A percentile compares a stretch with the other conserved stretches of the same genome.
Conservation (phyloP, 2,329 filamentous ascomycete species). For the Colletotrichum sp. region DNA sequence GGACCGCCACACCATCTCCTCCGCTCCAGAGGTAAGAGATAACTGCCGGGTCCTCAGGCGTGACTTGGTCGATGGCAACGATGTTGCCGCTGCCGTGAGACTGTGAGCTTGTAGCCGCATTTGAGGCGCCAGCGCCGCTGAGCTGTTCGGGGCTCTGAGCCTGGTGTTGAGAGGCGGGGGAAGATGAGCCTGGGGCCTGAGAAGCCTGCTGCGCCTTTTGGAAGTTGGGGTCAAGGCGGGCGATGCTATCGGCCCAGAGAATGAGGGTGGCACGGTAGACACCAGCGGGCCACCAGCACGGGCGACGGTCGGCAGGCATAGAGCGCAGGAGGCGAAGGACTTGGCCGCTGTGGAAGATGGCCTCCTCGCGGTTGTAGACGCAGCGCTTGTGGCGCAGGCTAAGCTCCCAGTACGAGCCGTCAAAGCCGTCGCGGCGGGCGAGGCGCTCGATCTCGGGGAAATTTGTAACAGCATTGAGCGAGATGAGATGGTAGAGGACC, state of each 20-base stretch:
- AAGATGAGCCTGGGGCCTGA: conserved; percentile 9
- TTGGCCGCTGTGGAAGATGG: conserved; percentile 72
- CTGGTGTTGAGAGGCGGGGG: conserved; percentile 6
- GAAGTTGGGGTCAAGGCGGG: conserved; percentile 36
- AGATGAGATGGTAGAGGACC: conserved; percentile 74
- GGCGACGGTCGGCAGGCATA: conserved; percentile 65
- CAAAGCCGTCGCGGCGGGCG: conserved; percentile 64
- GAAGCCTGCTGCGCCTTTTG: conserved; percentile 26
- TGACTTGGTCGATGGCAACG: conserved; percentile 44
- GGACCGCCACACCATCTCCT: conserved; percentile 34
- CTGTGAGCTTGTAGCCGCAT: not conserved
- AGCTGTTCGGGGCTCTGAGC: conserved; percentile 5
- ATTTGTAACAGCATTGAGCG: conserved; percentile 70
- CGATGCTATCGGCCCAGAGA: conserved; percentile 66
- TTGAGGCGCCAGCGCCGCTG: conserved; percentile 1
- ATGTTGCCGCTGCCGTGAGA: not conserved
- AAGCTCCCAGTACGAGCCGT: conserved; percentile 59
- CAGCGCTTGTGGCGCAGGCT: conserved; percentile 65
- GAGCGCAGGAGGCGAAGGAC: conserved; percentile 64
- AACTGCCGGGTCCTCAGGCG: conserved; percentile 40
- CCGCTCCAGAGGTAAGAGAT: conserved; percentile 43
- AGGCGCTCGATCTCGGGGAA: conserved; percentile 72
- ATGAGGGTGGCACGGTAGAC: conserved; percentile 71
- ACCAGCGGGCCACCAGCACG: conserved; percentile 74
- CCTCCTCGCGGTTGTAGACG: conserved; percentile 67